Evolutionary conservation across 441 rosid genomes (phyloP).

Genomic region (Populus hybrid): DNA sequence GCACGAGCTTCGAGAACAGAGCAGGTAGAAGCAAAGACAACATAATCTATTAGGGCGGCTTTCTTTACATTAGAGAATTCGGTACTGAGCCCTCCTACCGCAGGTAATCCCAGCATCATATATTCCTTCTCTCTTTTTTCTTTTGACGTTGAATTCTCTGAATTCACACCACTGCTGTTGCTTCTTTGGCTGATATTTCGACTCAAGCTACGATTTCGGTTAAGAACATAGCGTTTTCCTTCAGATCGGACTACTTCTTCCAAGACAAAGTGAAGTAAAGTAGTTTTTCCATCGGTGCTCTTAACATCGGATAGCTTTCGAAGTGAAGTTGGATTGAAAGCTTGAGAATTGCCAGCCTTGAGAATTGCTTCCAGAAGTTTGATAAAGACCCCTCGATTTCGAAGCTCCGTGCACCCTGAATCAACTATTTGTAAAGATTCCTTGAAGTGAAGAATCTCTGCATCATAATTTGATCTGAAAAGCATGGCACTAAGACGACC

Average conservation of each 20-base stretch:
- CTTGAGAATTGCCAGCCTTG: conserved; percentile 94
- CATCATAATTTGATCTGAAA: conserved; percentile 60
- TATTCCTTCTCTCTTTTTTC: conserved; percentile 73
- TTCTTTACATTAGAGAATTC: conserved; percentile 74
- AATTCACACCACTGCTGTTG: conserved; percentile 16
- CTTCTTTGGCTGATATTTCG: conserved; percentile 27
- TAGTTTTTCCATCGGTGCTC: conserved; percentile 73
- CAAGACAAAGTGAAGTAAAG: conserved; percentile 81
- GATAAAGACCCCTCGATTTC: conserved; percentile 66
- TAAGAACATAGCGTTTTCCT: conserved; percentile 64
- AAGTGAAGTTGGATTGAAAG: conserved; percentile 68
- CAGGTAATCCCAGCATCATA: conserved; percentile 65
- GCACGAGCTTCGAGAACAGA: conserved; percentile 44
- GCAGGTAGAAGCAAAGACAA: conserved; percentile 43
- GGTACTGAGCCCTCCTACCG: conserved; percentile 72
- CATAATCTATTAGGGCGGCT: conserved; percentile 65
- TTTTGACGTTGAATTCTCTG: conserved; percentile 20
- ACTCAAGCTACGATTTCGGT: conserved; percentile 42
- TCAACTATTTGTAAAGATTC: conserved; percentile 54
- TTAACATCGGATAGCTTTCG: conserved; percentile 83
- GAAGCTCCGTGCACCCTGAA: conserved; percentile 68
- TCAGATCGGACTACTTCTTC: conserved; percentile 74
- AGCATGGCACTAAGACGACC: conserved; percentile 59
- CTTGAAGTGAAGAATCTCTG: conserved; percentile 50
- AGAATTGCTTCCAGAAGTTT: conserved; percentile 89